phyloP scores from a whole-genome alignment of 2,329 filamentous ascomycete genomes.

The Chalaropsis ovoidea region DNA sequence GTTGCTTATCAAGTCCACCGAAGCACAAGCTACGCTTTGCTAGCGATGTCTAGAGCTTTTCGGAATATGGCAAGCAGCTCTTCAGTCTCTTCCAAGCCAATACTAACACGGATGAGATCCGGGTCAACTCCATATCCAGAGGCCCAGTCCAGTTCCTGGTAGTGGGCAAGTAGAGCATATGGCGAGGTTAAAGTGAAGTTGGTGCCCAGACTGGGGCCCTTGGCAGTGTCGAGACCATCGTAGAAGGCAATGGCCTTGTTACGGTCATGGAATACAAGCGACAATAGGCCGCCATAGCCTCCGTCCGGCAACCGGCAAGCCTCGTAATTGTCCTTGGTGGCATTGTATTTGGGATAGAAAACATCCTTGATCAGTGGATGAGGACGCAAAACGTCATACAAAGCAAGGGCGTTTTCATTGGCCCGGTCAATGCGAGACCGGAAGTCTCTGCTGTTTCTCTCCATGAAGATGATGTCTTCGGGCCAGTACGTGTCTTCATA shows the following conservation, averaged over 20 bases:
- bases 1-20: neutral
- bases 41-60: conserved; percentile 52
- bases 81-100: conserved; percentile 71
- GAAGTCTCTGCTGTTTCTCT: conserved; percentile 93
- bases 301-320: conserved; percentile 60
- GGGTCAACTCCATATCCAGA: conserved; percentile 69
- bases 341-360: conserved; percentile 75
- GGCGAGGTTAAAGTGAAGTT: conserved; percentile 92
- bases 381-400: conserved; percentile 59
- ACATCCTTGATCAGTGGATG: conserved; percentile 60
- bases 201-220: conserved; percentile 88
- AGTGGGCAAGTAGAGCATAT: conserved; percentile 87
- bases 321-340: conserved; percentile 65
- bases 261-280: conserved; percentile 63
- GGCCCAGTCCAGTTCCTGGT: conserved; percentile 84
- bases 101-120: conserved; percentile 73
- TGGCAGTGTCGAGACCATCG: conserved; percentile 75
- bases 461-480: conserved; percentile 88
- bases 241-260: conserved; percentile 71
- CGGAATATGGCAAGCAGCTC: conserved; percentile 55
- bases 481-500: conserved; percentile 91
- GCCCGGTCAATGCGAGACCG: conserved; percentile 69
- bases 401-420: conserved; percentile 73
- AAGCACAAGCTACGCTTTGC: neutral
- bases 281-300: conserved; percentile 84